These are phyloP conservation scores for Calonectria crousiana DNA, from an alignment of 2,329 filamentous ascomycete species.

Conservation along the genomic window DNA sequence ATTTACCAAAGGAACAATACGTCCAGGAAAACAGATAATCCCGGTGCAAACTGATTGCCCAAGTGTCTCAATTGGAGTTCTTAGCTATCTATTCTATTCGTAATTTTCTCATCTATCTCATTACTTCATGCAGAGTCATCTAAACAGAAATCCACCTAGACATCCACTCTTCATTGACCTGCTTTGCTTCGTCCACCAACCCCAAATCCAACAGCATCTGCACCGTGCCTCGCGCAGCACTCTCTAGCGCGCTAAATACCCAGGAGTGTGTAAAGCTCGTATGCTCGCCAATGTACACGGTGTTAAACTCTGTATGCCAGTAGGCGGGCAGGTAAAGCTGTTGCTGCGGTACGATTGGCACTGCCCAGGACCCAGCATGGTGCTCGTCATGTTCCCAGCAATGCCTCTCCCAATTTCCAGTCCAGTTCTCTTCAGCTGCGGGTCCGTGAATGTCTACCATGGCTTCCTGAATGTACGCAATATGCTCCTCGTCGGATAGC, in stretches of 20 bases:
- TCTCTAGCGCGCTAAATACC: constrained; percentile 64
- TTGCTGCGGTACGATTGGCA: constrained; percentile 65
- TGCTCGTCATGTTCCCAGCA: constrained; percentile 70
- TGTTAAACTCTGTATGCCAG: constrained; percentile 67
- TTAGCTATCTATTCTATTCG: background rate
- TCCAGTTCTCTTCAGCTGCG: constrained; percentile 67
- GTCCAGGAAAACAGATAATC: too few species aligned
- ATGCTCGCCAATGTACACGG: constrained; percentile 47
- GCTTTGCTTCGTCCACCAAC: constrained; percentile 71
- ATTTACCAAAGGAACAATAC: too few species aligned
- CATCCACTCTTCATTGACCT: constrained; percentile 69
- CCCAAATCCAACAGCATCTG: constrained; percentile 68
- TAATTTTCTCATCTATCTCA: background rate
- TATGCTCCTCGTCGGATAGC: constrained; percentile 35
- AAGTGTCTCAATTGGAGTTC: too few species aligned
- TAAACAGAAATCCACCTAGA: constrained; percentile 61
- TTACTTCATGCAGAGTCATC: background rate
- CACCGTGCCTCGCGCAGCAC: constrained; percentile 65
- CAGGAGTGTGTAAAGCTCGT: constrained; percentile 70
- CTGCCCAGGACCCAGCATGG: constrained; percentile 67
- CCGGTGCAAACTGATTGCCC: too few species aligned
- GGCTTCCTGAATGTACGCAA: constrained; percentile 33
- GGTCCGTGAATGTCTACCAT: constrained; percentile 41
- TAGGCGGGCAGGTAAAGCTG: constrained; percentile 71
- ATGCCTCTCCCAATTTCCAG: constrained; percentile 66